phyloP scores from a whole-genome alignment of 139 green algal species.

The Chlorella vulgaris region DNA sequence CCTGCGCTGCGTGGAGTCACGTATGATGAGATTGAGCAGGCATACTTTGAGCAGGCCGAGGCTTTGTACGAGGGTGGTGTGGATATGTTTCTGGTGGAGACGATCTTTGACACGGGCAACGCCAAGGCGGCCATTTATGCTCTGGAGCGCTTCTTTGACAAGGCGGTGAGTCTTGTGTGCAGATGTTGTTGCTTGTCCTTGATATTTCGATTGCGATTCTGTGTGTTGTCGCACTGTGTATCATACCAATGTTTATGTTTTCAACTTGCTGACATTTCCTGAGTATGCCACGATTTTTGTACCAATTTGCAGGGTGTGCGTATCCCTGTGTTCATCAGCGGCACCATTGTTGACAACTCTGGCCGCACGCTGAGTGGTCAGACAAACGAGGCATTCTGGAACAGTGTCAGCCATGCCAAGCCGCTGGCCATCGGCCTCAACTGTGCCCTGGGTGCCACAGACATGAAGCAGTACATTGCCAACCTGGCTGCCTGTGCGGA shows the following conservation, averaged over 20 bases:
- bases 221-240: not conserved
- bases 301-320: constrained; percentile 73
- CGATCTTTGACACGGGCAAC: constrained; percentile 99
- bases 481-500: constrained; percentile 89
- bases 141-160: constrained; percentile 92
- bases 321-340: constrained; percentile 94
- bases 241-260: constrained; percentile 94
- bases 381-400: constrained; percentile 99
- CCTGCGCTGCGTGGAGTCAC: constrained; percentile 90
- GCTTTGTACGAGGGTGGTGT: constrained; percentile 90
- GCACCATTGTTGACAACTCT: constrained; percentile 96
- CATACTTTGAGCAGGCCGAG: constrained; percentile 92
- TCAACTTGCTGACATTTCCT: too few species aligned
- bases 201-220: not conserved
- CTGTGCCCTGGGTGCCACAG: constrained; percentile 93
- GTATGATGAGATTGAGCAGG: constrained; percentile 94
- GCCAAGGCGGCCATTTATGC: constrained; percentile 95
- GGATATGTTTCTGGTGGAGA: constrained; percentile 98
- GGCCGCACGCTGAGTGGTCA: constrained; percentile 95
- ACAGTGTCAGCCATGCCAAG: constrained; percentile 88
- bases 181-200: not conserved
- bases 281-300: constrained; percentile 99
- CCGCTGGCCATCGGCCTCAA: constrained; percentile 96
- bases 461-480: constrained; percentile 96
- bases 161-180: constrained; percentile 34